Base-by-base conservation (phyloP, 1,139 yeast genomes). In the Meyerozyma elateridarum region DNA sequence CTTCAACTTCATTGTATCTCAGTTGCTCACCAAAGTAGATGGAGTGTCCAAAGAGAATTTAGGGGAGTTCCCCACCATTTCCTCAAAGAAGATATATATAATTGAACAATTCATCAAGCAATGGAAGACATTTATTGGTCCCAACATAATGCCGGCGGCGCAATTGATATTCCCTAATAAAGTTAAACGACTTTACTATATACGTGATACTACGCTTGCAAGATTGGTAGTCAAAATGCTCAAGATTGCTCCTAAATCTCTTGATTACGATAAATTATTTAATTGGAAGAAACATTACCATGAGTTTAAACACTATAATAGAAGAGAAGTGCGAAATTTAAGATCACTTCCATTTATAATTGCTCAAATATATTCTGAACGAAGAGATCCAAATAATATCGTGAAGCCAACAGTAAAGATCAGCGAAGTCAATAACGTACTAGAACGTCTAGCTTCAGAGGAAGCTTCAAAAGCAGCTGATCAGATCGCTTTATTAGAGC, bases 91-190 rank as follows among this genome's bases (percentile, higher is more conserved):
- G 60, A 43, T 53, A 37, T 35, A 54, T 43, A 39, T 57, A 51
- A 32, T 66, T 59, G 36, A 56, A 42, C 42, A 53, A 11, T 89
- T 85, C 51, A 63, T 84, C 29, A 53, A 60, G 3, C 59, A 70
- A 15, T 88, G 88, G 80, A 64, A 79, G 35, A 58, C 61, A 9
- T 73, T 75, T 20, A 81, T 85, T 3, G 95, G 95, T 0, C 53
- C 65, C 20, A 79, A 88, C 51, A 67, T 87, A 4, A 79, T 70
- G 44, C 91, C 93, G 0, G 78, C 79, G 0, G 64, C 84, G 9
- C 59, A 79, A 22, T 59, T 88, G 28, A 62, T 78, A 3, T 56
- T 81, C 15, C 91, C 94, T 0, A 73, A 75, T 38, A 69, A 76
- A 42, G 81, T 81, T 36, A 56, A 60, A 9, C 54, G 87, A 17